Evolutionary conservation across 2,329 filamentous ascomycete genomes (phyloP).

Genomic region (Talaromyces sp.): DNA sequence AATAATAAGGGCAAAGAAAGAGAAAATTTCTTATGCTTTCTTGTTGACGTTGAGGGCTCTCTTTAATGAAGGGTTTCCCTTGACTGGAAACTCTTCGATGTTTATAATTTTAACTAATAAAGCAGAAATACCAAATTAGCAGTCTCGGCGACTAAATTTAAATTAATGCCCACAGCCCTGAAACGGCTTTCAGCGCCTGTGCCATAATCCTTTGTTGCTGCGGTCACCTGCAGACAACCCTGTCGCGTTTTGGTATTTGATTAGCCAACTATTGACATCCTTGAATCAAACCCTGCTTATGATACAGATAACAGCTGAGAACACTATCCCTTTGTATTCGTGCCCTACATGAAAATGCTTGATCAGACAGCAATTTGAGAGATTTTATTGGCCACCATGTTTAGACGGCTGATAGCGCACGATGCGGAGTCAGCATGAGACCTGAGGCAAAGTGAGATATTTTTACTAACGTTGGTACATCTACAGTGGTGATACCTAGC

Average conservation of each 20-base stretch:
- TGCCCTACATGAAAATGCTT: too few species aligned
- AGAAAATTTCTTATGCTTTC: too few species aligned
- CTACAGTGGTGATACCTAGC: too few species aligned
- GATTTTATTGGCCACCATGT: too few species aligned
- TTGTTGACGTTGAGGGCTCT: too few species aligned
- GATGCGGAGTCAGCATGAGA: neutral
- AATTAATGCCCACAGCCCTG: neutral
- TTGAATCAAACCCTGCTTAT: too few species aligned
- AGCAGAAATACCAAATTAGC: neutral
- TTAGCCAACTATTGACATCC: too few species aligned
- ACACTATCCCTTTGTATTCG: too few species aligned
- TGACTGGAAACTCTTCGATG: neutral
- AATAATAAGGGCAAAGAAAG: too few species aligned
- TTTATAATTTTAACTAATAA: neutral
- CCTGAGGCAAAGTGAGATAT: neutral
- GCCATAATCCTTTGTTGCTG: neutral
- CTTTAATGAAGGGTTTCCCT: too few species aligned
- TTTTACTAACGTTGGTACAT: neutral
- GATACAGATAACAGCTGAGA: too few species aligned
- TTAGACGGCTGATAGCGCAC: neutral
- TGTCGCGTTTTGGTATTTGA: neutral
- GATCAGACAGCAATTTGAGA: too few species aligned
- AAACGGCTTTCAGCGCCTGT: neutral
- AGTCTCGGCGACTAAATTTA: neutral
- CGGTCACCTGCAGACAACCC: neutral